Evolutionary conservation across 257 asterid genomes (phyloP).

Genomic region (Schizonepeta tenuifolia): DNA sequence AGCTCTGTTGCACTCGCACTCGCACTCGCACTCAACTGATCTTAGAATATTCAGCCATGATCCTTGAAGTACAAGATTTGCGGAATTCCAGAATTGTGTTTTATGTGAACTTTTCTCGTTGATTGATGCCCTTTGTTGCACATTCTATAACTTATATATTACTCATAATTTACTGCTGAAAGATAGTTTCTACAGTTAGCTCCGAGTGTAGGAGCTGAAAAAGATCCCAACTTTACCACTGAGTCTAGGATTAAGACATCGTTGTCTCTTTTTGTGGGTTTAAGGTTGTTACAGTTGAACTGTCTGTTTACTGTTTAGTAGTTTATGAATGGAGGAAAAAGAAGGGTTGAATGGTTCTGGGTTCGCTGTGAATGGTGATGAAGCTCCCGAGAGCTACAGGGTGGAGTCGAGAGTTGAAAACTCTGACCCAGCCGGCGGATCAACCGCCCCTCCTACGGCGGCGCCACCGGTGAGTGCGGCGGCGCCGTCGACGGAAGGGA

Average conservation of each 20-base stretch:
- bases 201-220: conserved; percentile 31
- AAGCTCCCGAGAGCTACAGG: conserved; percentile 63
- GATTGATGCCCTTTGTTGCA: conserved; percentile 24
- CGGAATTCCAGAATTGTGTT: conserved; percentile 40
- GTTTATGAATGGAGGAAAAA: conserved; percentile 80
- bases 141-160: conserved; percentile 2
- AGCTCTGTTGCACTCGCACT: conserved; percentile 40
- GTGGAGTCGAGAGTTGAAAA: conserved; percentile 61
- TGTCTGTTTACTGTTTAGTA: conserved; percentile 33
- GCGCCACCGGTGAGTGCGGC: conserved; percentile 38
- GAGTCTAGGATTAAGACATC: conserved; percentile 30
- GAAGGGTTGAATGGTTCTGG: conserved; percentile 64
- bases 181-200: conserved; percentile 32
- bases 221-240: conserved; percentile 41
- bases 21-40: conserved; percentile 58
- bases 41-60: conserved; percentile 43
- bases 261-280: conserved; percentile 7
- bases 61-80: conserved; percentile 42
- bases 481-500: conserved; percentile 46
- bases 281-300: conserved; percentile 19
- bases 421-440: conserved; percentile 50
- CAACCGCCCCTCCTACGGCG: conserved; percentile 49
- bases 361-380: conserved; percentile 57
- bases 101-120: conserved; percentile 32
- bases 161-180: conserved; percentile 29